phyloP scores from a whole-genome alignment of 345 rosid species.

The Euphorbia lathyris region DNA sequence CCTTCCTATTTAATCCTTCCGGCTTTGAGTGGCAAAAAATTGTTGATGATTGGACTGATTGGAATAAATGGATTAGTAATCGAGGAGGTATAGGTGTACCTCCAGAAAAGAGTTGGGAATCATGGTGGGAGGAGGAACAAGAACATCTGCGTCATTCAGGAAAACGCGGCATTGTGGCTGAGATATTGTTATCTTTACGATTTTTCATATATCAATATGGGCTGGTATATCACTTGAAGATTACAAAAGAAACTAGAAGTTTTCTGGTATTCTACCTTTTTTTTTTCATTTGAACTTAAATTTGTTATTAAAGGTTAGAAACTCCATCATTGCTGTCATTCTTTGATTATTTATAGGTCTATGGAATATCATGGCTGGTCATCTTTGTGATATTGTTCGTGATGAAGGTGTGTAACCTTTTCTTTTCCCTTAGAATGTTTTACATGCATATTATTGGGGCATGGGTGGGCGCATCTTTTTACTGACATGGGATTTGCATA shows the following conservation, averaged over 20 bases:
- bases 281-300: not conserved
- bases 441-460: not conserved
- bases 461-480: not conserved
- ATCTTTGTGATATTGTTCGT: slow-evolving; percentile 81
- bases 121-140: slow-evolving; percentile 99
- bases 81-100: slow-evolving; percentile 97
- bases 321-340: not conserved
- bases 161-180: slow-evolving; percentile 84
- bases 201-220: slow-evolving; percentile 96
- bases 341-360: slow-evolving; percentile 51
- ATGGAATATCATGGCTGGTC: slow-evolving; percentile 95
- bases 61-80: slow-evolving; percentile 98
- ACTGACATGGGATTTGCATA: no score
- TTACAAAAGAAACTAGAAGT: slow-evolving; percentile 48
- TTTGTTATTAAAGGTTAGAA: not conserved
- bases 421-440: slow-evolving; percentile 5
- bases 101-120: slow-evolving; percentile 98
- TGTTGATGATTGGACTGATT: slow-evolving; percentile 99
- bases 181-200: slow-evolving; percentile 77
- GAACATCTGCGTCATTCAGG: slow-evolving; percentile 91
- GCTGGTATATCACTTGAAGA: slow-evolving; percentile 78
- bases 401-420: slow-evolving; percentile 72
- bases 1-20: slow-evolving; percentile 96
- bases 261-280: slow-evolving; percentile 55
- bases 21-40: slow-evolving; percentile 99